Base-by-base conservation (phyloP, 23 red algal genomes). In the Gracilaria caudata region DNA sequence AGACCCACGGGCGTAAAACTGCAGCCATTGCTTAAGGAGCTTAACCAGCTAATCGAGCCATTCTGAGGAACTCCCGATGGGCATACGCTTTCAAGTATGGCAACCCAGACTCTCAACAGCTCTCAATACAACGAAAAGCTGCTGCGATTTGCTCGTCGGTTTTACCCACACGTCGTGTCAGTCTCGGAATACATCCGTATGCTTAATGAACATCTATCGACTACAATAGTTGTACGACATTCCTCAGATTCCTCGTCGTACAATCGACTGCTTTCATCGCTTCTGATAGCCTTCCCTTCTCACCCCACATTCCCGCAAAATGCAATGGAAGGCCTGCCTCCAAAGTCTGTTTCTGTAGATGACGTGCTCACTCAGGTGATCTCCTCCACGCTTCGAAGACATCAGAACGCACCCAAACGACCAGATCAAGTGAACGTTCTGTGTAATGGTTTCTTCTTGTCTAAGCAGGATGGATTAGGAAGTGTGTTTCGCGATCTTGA, bases 401-500 rank as follows among this genome's bases (percentile, higher is more conserved):
- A 78, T 44, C 57, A 25, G n/a, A 74, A 45, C 36, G 55, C 24
- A 6, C 26, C 85, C 9, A 17, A 39, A 26, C n/a, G n/a, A 38
- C 70, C 70, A 12, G 38, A 74, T 12, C 73, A 68, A 10, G 30
- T 28, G 36, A 91, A 91, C 32, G 63, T 82, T n/a, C 71, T 91
- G 29, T 81, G 77, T 66, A 77, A 34, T 11, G 87, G 87, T 9
- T 91, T 91, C 66, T 73, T 63, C 36, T 29, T 82, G n/a, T 59
- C 76, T 24, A 45, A 60, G 37, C 55, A 81, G 35, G 44, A 82
- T 74, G 87, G 87, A 7, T n/a, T 13, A 24, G 77, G 77, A 0
- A 82, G 77, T 77, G 46, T 91, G 49, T 82, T 91, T 61, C 87
- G 78, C 2, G 64, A 91, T 51, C 63, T 91, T 38, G 87, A 91